Evolutionary conservation across 305 asterid genomes (phyloP).

Genomic region (Plantago lanceolata): DNA sequence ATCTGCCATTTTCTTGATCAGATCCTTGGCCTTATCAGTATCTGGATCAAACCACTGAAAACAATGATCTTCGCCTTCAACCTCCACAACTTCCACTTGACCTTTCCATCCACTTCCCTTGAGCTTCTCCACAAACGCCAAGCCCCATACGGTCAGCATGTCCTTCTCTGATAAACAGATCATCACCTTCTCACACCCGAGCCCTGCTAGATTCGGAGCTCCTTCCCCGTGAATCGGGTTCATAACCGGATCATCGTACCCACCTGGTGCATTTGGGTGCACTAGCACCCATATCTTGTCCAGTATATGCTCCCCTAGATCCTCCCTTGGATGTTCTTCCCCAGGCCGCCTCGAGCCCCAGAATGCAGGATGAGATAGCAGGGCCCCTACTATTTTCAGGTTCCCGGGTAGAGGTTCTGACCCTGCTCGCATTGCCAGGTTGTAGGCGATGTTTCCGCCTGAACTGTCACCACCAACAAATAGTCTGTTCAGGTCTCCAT

Average conservation of each 20-base stretch:
- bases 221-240: conserved; percentile 27
- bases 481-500: conserved; percentile 28
- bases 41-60: conserved; percentile 23
- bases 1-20: conserved; percentile 24
- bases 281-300: conserved; percentile 23
- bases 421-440: conserved; percentile 34
- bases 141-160: conserved; percentile 17
- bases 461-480: conserved; percentile 36
- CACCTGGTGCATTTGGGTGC: conserved; percentile 25
- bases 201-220: conserved; percentile 31
- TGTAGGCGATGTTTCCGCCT: conserved; percentile 50
- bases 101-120: conserved; percentile 43
- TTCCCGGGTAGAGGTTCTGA: conserved; percentile 31
- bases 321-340: conserved; percentile 12
- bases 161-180: conserved; percentile 35
- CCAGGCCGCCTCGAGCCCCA: conserved; percentile 32
- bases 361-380: conserved; percentile 45
- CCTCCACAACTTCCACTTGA: conserved; percentile 30
- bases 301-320: conserved; percentile 14
- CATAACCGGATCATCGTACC: conserved; percentile 32
- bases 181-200: conserved; percentile 26
- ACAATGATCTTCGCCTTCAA: conserved; percentile 34
- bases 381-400: conserved; percentile 35
- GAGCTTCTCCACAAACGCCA: conserved; percentile 28
- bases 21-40: conserved; percentile 18